phyloP scores from a whole-genome alignment of 1,284 basidiomycete species.

The Malassezia obtusa region DNA sequence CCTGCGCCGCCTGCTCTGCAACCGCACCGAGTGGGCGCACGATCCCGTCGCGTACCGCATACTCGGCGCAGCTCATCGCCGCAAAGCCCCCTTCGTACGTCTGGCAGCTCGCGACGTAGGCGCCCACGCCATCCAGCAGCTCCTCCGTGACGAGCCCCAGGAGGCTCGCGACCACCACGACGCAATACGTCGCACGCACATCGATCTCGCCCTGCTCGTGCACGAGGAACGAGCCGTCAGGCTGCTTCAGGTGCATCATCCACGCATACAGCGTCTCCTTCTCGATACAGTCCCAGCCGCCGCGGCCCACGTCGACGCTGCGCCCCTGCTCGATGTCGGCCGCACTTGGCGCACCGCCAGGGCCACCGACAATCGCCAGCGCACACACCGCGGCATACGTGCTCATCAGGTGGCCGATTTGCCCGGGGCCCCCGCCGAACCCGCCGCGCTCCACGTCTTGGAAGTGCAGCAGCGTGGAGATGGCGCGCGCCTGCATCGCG shows the following conservation, averaged over 20 bases:
- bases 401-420: constrained; percentile 74
- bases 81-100: constrained; percentile 97
- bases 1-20: constrained; percentile 55
- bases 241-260: constrained; percentile 84
- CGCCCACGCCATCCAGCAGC: constrained; percentile 56
- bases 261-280: constrained; percentile 65
- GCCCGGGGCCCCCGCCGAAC: constrained; percentile 81
- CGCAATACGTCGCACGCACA: constrained; percentile 71
- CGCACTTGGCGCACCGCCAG: constrained; percentile 47
- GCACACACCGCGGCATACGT: constrained; percentile 81
- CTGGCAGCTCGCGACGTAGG: constrained; percentile 64
- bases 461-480: constrained; percentile 42
- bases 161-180: constrained; percentile 61
- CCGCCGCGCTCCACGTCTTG: constrained; percentile 56
- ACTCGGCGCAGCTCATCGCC: constrained; percentile 64
- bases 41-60: constrained; percentile 21
- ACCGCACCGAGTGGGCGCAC: constrained; percentile 14
- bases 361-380: constrained; percentile 67
- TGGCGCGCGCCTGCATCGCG: constrained; percentile 26
- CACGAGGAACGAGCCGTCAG: constrained; percentile 88
- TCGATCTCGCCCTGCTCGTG: constrained; percentile 82
- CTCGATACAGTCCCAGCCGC: constrained; percentile 48
- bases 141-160: constrained; percentile 78
- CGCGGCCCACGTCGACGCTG: constrained; percentile 49
- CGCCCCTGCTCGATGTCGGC: constrained; percentile 51